These are phyloP conservation scores for Toxoplasma gondii DNA, from an alignment of 169 alveolate species.

Conservation along the genomic window DNA sequence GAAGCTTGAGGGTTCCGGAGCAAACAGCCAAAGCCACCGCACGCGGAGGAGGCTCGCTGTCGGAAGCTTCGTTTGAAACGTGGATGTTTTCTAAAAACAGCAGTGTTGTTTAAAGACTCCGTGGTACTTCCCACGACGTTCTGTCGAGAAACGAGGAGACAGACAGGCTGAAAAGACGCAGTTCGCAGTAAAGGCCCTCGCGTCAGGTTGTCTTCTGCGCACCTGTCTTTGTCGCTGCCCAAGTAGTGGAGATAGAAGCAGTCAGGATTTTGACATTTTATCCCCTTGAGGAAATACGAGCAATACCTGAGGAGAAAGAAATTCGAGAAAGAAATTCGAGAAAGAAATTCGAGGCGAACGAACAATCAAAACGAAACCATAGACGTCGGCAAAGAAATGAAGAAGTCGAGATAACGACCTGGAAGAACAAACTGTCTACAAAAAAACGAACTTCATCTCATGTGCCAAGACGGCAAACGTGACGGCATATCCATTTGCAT, in stretches of 20 bases:
- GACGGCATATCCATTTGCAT: too few relatives aligned
- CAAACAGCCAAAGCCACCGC: too few relatives aligned
- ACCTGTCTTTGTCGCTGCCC: constrained; percentile 84
- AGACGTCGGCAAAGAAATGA: background rate
- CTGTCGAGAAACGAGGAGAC: background rate
- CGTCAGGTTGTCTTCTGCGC: background rate
- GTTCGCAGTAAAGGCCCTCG: background rate
- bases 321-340: background rate
- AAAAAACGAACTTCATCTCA: background rate
- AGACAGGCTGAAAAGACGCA: too few relatives aligned
- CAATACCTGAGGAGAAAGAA: constrained; percentile 76
- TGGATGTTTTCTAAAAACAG: too few relatives aligned
- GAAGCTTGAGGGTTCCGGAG: too few relatives aligned
- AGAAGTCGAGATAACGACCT: background rate
- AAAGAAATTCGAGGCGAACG: too few relatives aligned
- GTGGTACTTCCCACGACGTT: too few relatives aligned
- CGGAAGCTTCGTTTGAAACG: too few relatives aligned
- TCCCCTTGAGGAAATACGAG: constrained; percentile 86
- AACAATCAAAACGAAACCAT: background rate
- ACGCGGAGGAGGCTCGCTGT: too few relatives aligned
- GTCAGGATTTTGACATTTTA: constrained; percentile 88
- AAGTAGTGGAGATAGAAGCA: constrained; percentile 92
- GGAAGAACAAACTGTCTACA: background rate
- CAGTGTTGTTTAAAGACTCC: too few relatives aligned
- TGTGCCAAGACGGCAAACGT: too few relatives aligned